phyloP scores from a whole-genome alignment of 2,329 filamentous ascomycete species.

The Cladophialophora psammophila region DNA sequence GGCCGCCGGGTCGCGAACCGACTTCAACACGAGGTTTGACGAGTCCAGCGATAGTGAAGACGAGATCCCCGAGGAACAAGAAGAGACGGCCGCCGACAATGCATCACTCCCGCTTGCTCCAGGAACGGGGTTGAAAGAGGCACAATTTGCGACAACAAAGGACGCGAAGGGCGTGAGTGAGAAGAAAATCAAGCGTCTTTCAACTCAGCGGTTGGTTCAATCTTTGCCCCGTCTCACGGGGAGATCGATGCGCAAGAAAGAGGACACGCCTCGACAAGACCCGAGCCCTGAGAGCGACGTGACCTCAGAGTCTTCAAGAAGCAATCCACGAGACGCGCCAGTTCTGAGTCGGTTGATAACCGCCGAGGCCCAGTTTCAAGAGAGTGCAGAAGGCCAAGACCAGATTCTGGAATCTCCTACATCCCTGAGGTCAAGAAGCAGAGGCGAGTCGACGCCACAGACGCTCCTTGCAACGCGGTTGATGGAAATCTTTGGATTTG shows the following conservation, averaged over 20 bases:
- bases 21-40: slow-evolving; percentile 83
- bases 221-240: slow-evolving; percentile 67
- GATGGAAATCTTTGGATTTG: slow-evolving; percentile 86
- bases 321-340: slow-evolving; percentile 64
- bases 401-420: slow-evolving; percentile 31
- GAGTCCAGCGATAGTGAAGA: slow-evolving; percentile 82
- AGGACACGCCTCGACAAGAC: slow-evolving; percentile 15
- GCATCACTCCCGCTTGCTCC: slow-evolving; percentile 9
- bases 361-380: slow-evolving; percentile 68
- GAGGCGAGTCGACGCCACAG: slow-evolving; percentile 52
- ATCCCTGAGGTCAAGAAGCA: slow-evolving; percentile 36
- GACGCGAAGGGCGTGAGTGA: slow-evolving; percentile 16
- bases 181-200: slow-evolving; percentile 45
- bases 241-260: slow-evolving; percentile 32
- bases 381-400: slow-evolving; percentile 31
- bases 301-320: slow-evolving; percentile 33
- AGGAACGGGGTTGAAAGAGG: neutral
- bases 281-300: slow-evolving; percentile 32
- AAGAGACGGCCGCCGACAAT: slow-evolving; percentile 10
- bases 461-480: slow-evolving; percentile 73
- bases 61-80: slow-evolving; percentile 45
- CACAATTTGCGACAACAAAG: slow-evolving; percentile 21
- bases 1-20: slow-evolving; percentile 80
- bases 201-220: slow-evolving; percentile 65
- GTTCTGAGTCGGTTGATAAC: slow-evolving; percentile 81